Percentiles rank a stretch among this genome's conserved stretches.
These are phyloP conservation scores for Fagopyrum esculentum DNA, from an alignment of 148 eudicot species.

Conservation along the genomic window DNA sequence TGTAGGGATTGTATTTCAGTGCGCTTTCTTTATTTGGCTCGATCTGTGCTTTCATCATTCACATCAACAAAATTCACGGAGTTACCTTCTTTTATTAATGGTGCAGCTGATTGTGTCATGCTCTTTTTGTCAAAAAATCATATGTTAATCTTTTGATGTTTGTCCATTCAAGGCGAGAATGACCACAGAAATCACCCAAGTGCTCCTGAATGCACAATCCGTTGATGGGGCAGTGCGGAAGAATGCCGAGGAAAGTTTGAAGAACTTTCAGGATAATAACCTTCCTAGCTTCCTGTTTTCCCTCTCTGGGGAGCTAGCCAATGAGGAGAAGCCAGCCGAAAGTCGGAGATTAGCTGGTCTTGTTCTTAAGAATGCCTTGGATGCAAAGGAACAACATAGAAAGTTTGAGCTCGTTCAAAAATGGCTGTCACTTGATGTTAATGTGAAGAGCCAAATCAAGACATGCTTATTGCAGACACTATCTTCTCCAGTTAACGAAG, in stretches of 20 bases:
- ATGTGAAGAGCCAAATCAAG: slow-evolving; percentile 73
- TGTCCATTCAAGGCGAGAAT: slow-evolving; percentile 28
- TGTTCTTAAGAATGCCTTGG: slow-evolving; percentile 86
- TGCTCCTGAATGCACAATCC: slow-evolving; percentile 85
- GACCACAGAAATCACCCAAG: slow-evolving; percentile 87
- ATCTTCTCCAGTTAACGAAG: slow-evolving; percentile 69
- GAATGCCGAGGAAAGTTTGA: slow-evolving; percentile 82
- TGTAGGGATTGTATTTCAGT: background rate
- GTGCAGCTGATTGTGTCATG: too few relatives aligned
- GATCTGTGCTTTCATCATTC: background rate
- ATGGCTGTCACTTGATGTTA: slow-evolving; percentile 75
- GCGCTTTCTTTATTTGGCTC: background rate
- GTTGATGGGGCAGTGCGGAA: slow-evolving; percentile 71
- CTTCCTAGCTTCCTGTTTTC: slow-evolving; percentile 69
- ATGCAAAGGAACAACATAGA: slow-evolving; percentile 92
- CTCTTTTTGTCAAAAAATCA: background rate
- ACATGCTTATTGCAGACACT: slow-evolving; percentile 76
- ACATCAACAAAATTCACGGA: background rate
- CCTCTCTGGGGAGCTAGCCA: slow-evolving; percentile 86
- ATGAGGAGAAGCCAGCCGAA: slow-evolving; percentile 76
- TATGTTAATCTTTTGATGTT: background rate
- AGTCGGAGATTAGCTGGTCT: slow-evolving; percentile 87
- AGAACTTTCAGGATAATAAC: slow-evolving; percentile 84
- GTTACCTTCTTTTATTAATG: background rate
- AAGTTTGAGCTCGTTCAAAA: slow-evolving; percentile 83